phyloP scores from a whole-genome alignment of 2,329 filamentous ascomycete genomes.

The Colletotrichum musae region DNA sequence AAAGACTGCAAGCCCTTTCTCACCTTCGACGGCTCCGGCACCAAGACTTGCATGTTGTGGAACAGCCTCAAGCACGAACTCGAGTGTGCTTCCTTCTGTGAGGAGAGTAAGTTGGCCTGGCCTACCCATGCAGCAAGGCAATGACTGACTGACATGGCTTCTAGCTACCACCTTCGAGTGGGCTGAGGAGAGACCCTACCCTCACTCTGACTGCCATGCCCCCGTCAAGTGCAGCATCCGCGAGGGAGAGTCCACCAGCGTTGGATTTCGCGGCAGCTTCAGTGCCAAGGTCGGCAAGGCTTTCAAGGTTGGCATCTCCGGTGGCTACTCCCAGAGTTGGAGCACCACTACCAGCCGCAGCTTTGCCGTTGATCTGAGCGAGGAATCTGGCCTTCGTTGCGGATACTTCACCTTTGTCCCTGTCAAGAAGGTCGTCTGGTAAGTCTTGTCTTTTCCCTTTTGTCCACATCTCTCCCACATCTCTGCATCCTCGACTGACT shows the following conservation, averaged over 20 bases:
- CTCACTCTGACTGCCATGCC: slow-evolving; percentile 51
- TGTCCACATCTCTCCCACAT: no score
- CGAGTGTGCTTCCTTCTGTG: slow-evolving; percentile 24
- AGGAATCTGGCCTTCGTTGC: slow-evolving; percentile 25
- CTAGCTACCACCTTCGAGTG: slow-evolving; percentile 45
- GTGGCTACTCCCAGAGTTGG: slow-evolving; percentile 25
- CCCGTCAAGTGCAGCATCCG: slow-evolving; percentile 50
- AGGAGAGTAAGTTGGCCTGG: not conserved
- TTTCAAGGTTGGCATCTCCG: slow-evolving; percentile 46
- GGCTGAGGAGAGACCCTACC: slow-evolving; percentile 53
- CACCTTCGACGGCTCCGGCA: slow-evolving; percentile 1
- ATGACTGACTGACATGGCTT: not conserved
- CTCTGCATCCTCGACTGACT: no score
- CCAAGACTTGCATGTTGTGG: slow-evolving; percentile 15
- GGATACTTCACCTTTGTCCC: slow-evolving; percentile 44
- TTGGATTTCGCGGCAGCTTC: slow-evolving; percentile 49
- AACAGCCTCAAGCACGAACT: not conserved
- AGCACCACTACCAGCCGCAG: slow-evolving; percentile 8
- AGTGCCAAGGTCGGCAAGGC: slow-evolving; percentile 47
- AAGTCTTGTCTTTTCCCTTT: not conserved
- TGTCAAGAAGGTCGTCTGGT: slow-evolving; percentile 40
- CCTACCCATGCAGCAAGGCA: not conserved
- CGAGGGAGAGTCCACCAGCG: slow-evolving; percentile 47
- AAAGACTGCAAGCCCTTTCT: slow-evolving; percentile 2
- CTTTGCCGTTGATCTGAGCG: slow-evolving; percentile 19